Base-by-base conservation (phyloP, 176 grass and related monocot species). In the Eleusine indica region DNA sequence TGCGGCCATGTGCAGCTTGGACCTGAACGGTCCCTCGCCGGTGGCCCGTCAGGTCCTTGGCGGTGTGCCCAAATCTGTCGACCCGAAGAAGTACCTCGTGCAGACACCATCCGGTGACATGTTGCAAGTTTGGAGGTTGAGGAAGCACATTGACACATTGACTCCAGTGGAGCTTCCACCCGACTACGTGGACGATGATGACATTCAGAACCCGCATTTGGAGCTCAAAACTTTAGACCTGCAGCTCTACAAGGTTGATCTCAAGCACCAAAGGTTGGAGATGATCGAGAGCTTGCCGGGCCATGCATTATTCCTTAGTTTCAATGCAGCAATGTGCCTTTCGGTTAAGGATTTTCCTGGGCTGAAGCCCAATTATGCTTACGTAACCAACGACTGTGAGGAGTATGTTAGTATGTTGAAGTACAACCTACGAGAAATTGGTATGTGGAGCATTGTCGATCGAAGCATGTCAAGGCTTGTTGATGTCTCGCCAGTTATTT, bases 231-330 rank as follows among this genome's bases (percentile, higher is more conserved):
- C 68, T 0, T 5, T 5, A 19, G 54, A 71, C 0, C 0, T 78
- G 25, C 2, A 54, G 52, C 7, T 85, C 29, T 78, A 70, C 40
- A 85, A 51, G 53, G 52, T 85, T 21, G 65, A 85, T 14, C 2
- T 77, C 10, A 6, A 77, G 37, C 17, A 6, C 4, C 15, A 38
- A 6, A 85, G 14, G 25, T 0, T 69, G 37, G 39, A 77, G 7
- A 12, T 46, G 65, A 57, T 77, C 2, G 22, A 48, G 19, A 60
- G 66, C 19, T 58, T 85, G 39, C 39, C 28, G 3, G 52, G 70
- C 5, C 67, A 22, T 18, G 40, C 66, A 12, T 43, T 85, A 3
- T 85, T 77, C 40, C 52, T 78, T 19, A 51, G 74, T 3, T 39
- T 39, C 5, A 85, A 78, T 60, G 38, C 5, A 39, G 47, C 74